Base-by-base conservation (phyloP, 2,329 filamentous ascomycete genomes). In the Rosellinia necatrix region DNA sequence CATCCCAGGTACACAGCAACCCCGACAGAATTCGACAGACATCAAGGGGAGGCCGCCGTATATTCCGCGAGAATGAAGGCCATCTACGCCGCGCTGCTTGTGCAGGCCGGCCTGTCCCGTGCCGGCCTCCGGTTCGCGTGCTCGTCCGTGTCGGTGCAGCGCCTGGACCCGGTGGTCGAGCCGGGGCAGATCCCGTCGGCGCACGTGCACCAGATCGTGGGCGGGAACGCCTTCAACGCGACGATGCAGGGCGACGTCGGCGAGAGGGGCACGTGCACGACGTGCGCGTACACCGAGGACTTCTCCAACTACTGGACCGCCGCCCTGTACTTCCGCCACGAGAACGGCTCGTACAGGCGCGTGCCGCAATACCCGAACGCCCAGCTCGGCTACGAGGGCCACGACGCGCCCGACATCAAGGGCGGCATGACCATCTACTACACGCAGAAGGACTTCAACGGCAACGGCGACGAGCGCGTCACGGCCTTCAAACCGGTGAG, bases 401-500 rank as follows among this genome's bases (percentile, higher is more conserved):
- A 64, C 52, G 29, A 67, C 59, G 42, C 62, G 62, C 25, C 67
- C 55, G 22, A 62, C 58, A 69, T 69, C 49, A 69, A 64, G 17
- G 68, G 67, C 5, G 68, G 68, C 6, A 68, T 70, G 67, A 70
- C 68, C n/a, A 60, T 70, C 22, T 70, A 70, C 58, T 70, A 70
- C 42, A 69, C 64, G 1, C 68, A 68, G 55, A 63, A 67, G 47
- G 68, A 69, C 56, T 64, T 68, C 46, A 59, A 21, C 15, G 63
- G 56, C 2, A 68, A 70, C 40, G 68, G 64, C 5, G 62, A 70
- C 63, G 49, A 66, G 25, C 73, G 75, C 61, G 75, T 78, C 29
- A 78, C 74, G 2, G 76, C 75, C 7, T 79, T 79, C 65, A 72
- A 73, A 57, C 72, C 74, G 3, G 72, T 74, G 56, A 59, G 71